Base-by-base conservation (phyloP, 2,329 filamentous ascomycete genomes). In the Phaeoacremonium minimum region DNA sequence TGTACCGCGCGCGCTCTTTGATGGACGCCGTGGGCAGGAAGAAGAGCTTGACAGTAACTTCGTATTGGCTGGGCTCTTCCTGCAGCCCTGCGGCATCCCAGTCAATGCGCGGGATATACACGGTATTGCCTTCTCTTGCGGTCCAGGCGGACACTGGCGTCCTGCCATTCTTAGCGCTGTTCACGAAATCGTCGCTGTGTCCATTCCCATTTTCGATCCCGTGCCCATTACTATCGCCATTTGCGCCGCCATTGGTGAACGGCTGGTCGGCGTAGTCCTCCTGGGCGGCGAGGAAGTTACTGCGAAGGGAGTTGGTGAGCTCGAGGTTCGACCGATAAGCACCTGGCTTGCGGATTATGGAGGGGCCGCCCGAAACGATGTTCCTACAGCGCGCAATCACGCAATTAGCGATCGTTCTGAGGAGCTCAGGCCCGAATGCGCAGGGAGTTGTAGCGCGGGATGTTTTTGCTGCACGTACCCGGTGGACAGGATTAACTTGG, bases 41-140 rank as follows among this genome's bases (percentile, higher is more conserved):
- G 69, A 98, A 98, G 15, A 98, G 66, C 64, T 98, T 98, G 43
- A 93, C 83, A 1, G 91, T 96, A 53, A 96, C 89, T 56, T 96
- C 89, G 67, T 98, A 98, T 48, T 89, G 82, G 41, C 76, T 71
- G 17, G 84, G 72, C 48, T 95, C 89, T 56, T 98, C 93, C 19
- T 79, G 72, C 31, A 98, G 69, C 0, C 85, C 84, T 4, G 78
- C 79, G 18, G 75, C 66, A 11, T 77, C 69, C 70, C 84, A 86
- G 58, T 88, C 79, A 56, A 91, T 79, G 28, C 83, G 76, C 32
- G 91, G 91, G 28, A 96, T 76, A 56, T 85, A 91, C 31, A 91
- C 71, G 5, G 72, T 71, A 33, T 69, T 67, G 28, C 67, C 71
- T 31, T 80, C 71, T 35, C 67, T 67, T 41, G 74, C 74, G 0